Evolutionary conservation across 2,329 filamentous ascomycete genomes (phyloP).

Genomic region (Thielaviopsis cerberus): DNA sequence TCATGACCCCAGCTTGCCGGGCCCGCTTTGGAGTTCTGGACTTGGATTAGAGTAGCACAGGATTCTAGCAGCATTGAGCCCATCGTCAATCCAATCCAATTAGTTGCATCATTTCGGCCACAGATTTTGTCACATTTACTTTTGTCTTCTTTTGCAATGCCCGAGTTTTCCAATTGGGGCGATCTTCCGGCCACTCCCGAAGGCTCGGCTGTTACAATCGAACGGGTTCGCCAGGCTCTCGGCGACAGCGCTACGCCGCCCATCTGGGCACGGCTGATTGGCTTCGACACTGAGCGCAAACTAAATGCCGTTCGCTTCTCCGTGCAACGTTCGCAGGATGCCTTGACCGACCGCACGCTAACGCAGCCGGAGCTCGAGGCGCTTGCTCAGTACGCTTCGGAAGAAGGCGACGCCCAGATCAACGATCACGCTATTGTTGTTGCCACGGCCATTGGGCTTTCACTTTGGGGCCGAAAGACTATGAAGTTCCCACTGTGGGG

Average conservation of each 20-base stretch:
- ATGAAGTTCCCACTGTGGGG: conserved; percentile 25
- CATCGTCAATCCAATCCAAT: background rate
- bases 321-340: conserved; percentile 9
- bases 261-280: conserved; percentile 7
- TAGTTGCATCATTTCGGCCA: background rate
- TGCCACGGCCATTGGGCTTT: conserved; percentile 15
- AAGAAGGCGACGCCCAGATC: conserved; percentile 12
- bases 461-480: conserved; percentile 17
- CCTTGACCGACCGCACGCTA: conserved; percentile 18
- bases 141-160: background rate
- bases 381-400: conserved; percentile 18
- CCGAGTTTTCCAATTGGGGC: conserved; percentile 6
- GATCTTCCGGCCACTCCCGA: conserved; percentile 6
- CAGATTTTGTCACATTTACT: background rate
- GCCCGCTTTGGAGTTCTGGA: background rate
- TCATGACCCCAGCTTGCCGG: background rate
- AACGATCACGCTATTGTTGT: conserved; percentile 19
- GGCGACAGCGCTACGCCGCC: conserved; percentile 5
- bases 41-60: background rate
- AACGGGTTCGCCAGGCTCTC: conserved; percentile 4
- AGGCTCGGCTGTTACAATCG: conserved; percentile 2
- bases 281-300: conserved; percentile 6
- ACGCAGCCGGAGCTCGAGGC: conserved; percentile 21
- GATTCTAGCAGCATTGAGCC: background rate
- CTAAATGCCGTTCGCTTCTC: conserved; percentile 15